Base-by-base conservation (phyloP, 768 basidiomycete species). In the Boletus pseudopeckii region DNA sequence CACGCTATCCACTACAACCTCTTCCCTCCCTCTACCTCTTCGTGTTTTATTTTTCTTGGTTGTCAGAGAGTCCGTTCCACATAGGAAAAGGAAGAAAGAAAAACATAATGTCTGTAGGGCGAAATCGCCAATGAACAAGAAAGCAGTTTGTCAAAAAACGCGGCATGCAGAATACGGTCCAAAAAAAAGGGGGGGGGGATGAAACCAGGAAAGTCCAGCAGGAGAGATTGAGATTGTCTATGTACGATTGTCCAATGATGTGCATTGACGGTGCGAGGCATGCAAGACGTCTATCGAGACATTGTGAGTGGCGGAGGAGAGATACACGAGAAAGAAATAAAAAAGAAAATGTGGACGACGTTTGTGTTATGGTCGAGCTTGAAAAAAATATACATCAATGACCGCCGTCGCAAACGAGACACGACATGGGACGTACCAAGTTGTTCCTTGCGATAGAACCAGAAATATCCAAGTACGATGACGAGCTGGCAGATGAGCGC, bases 391-490 rank as follows among this genome's bases (percentile, higher is more conserved):
- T 1, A 11, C 11, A n/a, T 48, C 47, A 48, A n/a, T 15, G 14
- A 32, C 10, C 28, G 9, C 42, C 5, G n/a, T 26, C 32, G n/a
- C 7, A 2, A 5, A 11, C 30, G 30, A 1, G 22, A 1, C 3
- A 20, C 2, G 14, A 53, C 11, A 10, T 7, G 24, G 9, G 2
- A 45, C 88, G 48, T 67, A 89, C 88, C 72, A 55, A 96, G 81
- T 69, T 96, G 93, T 72, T 96, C 93, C 74, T 92, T 93, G 71
- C 93, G 85, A 73, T 95, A 96, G 82, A 96, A 95, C 90, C 90
- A 90, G 77, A 94, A 93, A 75, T 96, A 96, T 20, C 93, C 93
- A 55, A 86, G 71, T 53, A 95, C 91, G 65, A 96, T 92, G 60
- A 93, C 70, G 50, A 96, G 65, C 67, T 92, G 90, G 67, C 84